Evolutionary conservation across 2,329 filamentous ascomycete species (phyloP).

Genomic region (Pseudocercospora fijiensis): DNA sequence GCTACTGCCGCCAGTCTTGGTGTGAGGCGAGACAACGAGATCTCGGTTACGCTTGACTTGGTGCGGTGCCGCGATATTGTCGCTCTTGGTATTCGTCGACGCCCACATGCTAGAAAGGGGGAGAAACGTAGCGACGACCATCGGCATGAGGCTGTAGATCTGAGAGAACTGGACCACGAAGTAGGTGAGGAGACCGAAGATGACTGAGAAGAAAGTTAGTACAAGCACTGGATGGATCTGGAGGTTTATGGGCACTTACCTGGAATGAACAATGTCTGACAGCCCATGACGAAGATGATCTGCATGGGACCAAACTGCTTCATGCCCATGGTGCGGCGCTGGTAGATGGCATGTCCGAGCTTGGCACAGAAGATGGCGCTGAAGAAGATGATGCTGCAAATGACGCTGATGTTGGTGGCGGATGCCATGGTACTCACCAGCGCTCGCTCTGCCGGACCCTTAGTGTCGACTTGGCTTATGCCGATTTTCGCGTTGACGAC

Average conservation of each 20-base stretch:
- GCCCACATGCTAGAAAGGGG: slow-evolving; percentile 69
- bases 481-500: slow-evolving; percentile 46
- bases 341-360: slow-evolving; percentile 57
- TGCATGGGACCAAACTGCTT: slow-evolving; percentile 64
- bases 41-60: slow-evolving; percentile 22
- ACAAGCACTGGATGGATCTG: background rate
- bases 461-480: slow-evolving; percentile 25
- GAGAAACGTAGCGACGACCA: slow-evolving; percentile 61
- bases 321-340: slow-evolving; percentile 58
- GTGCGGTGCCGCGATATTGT: slow-evolving; percentile 30
- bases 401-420: slow-evolving; percentile 52
- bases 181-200: slow-evolving; percentile 62
- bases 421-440: slow-evolving; percentile 44
- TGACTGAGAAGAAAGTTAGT: slow-evolving; percentile 45
- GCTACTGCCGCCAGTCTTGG: slow-evolving; percentile 16
- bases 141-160: slow-evolving; percentile 56
- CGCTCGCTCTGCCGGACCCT: slow-evolving; percentile 17
- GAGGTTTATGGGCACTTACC: slow-evolving; percentile 46
- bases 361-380: slow-evolving; percentile 62
- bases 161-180: slow-evolving; percentile 49
- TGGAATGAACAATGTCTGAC: slow-evolving; percentile 65
- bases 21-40: slow-evolving; percentile 15
- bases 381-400: slow-evolving; percentile 61
- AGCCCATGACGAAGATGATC: slow-evolving; percentile 66
- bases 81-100: slow-evolving; percentile 38